These are phyloP conservation scores for Stygiomarasmius scandens DNA, from an alignment of 1,284 basidiomycete genomes.

Conservation along the genomic window DNA sequence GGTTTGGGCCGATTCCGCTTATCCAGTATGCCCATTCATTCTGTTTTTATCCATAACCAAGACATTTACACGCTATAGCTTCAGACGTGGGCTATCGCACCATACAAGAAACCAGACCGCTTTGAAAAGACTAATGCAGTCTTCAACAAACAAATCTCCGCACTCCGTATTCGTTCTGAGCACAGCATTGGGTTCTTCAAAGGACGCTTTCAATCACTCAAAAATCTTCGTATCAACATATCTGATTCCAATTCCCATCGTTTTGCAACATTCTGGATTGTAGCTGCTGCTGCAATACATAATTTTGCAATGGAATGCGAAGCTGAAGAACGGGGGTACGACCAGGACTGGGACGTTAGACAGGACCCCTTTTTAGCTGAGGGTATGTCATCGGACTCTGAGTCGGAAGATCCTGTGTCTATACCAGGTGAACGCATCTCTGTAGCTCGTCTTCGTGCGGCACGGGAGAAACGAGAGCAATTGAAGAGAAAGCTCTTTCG, in stretches of 20 bases:
- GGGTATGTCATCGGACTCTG: too few species aligned
- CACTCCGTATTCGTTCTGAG: conserved; percentile 11
- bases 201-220: conserved; percentile 18
- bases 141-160: conserved; percentile 6
- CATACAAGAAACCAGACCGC: conserved; percentile 7
- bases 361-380: too few species aligned
- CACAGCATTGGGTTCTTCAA: conserved; percentile 18
- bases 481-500: too few species aligned
- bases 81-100: conserved; percentile 5
- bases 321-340: too few species aligned
- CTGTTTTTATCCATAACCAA: neutral
- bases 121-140: neutral
- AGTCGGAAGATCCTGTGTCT: too few species aligned
- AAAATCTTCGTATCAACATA: conserved; percentile 19
- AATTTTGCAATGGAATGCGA: too few species aligned
- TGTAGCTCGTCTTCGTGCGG: too few species aligned
- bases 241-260: conserved; percentile 10
- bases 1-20: conserved; percentile 40
- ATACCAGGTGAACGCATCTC: too few species aligned
- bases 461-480: too few species aligned
- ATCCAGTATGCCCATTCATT: conserved; percentile 18
- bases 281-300: conserved; percentile 13
- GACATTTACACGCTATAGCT: neutral
- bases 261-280: conserved; percentile 20
- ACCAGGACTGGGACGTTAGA: too few species aligned